These are phyloP conservation scores for Paulownia fortunei DNA, from an alignment of 257 asterid genomes.

Conservation along the genomic window DNA sequence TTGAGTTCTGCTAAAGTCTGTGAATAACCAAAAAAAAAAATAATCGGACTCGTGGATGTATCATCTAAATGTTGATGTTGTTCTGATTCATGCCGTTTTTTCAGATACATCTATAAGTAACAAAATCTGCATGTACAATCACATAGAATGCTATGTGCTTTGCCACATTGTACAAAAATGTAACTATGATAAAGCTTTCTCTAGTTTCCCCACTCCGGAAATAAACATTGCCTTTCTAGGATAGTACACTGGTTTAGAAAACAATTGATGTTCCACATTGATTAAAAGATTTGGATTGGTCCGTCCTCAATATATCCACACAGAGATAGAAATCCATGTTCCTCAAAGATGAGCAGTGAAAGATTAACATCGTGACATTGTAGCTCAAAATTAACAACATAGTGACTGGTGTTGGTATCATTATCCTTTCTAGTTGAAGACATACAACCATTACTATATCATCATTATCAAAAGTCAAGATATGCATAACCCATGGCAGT, in stretches of 20 bases:
- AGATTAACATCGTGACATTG: neutral
- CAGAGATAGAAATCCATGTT: too few species aligned
- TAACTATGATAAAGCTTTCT: neutral
- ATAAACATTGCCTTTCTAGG: neutral
- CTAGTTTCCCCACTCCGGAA: neutral
- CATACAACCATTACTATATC: too few species aligned
- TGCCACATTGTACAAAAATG: neutral
- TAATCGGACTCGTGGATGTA: neutral
- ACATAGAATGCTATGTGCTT: neutral
- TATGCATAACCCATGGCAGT: neutral
- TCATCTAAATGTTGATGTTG: neutral
- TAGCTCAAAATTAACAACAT: neutral
- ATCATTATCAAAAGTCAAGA: neutral
- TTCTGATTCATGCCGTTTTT: neutral
- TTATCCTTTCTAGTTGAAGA: too few species aligned
- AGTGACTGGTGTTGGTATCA: too few species aligned
- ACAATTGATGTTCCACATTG: neutral
- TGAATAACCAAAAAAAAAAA: neutral
- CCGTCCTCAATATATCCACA: neutral
- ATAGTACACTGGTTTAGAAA: too few species aligned
- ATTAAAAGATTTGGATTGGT: neutral
- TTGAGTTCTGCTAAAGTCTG: conserved; percentile 76
- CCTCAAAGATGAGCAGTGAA: too few species aligned
- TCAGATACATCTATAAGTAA: neutral
- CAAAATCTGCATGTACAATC: neutral